phyloP scores from a whole-genome alignment of 345 rosid species.

The Eucalyptus regnans region DNA sequence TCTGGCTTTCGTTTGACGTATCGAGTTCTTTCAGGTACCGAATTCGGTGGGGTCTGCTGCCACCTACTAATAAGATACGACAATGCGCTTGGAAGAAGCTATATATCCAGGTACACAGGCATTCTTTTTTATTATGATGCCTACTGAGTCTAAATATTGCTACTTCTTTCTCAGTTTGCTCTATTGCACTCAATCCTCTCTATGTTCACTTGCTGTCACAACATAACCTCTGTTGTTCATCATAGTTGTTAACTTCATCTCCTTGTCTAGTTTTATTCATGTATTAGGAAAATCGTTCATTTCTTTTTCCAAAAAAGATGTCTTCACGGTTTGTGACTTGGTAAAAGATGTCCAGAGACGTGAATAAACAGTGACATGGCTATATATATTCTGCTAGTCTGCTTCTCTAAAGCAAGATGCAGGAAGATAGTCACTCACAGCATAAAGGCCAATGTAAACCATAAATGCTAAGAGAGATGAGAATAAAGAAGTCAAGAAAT shows the following conservation, averaged over 20 bases:
- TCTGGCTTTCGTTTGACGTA: neutral
- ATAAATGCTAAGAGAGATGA: neutral
- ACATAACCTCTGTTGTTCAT: neutral
- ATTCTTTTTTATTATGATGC: neutral
- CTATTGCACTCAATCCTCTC: neutral
- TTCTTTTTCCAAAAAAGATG: neutral
- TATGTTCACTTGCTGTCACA: neutral
- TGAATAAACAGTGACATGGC: neutral
- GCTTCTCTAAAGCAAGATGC: neutral
- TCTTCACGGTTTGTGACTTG: neutral
- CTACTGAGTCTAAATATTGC: neutral
- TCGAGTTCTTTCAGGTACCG: constrained; percentile 38
- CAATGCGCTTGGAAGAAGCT: constrained; percentile 92
- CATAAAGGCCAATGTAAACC: neutral
- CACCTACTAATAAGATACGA: constrained; percentile 42
- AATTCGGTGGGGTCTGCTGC: constrained; percentile 76
- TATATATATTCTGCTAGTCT: neutral
- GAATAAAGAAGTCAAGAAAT: neutral
- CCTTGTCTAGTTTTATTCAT: neutral
- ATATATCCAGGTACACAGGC: constrained; percentile 51
- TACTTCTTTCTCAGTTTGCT: neutral
- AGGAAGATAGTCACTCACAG: neutral
- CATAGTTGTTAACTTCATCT: neutral
- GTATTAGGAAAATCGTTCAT: neutral
- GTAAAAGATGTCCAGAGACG: neutral